These are phyloP conservation scores for Fusarium albosuccineum DNA, from an alignment of 2,329 filamentous ascomycete species.

Conservation along the genomic window DNA sequence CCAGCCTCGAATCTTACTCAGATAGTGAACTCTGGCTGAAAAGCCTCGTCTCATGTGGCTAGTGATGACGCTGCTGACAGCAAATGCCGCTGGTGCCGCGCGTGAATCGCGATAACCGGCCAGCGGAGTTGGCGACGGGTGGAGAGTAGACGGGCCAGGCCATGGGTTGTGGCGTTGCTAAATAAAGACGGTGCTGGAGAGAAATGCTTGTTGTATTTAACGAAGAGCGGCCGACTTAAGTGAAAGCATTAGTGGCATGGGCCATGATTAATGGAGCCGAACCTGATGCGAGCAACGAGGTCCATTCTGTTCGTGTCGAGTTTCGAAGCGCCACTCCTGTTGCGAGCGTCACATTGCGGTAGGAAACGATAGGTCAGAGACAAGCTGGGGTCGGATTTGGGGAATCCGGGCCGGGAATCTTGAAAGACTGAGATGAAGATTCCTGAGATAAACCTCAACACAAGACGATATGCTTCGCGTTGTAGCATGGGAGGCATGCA, in stretches of 20 bases:
- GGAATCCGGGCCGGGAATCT: conserved; percentile 38
- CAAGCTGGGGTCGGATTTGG: conserved; percentile 30
- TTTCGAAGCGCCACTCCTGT: conserved; percentile 1
- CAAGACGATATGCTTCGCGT: conserved; percentile 31
- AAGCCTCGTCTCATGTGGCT: conserved; percentile 9
- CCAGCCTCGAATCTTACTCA: conserved; percentile 2
- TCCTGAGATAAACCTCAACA: conserved; percentile 23
- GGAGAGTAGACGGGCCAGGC: not conserved
- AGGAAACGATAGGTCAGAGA: conserved; percentile 14
- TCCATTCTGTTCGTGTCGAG: conserved; percentile 10
- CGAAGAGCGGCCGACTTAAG: conserved; percentile 2
- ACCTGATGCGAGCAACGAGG: conserved; percentile 4
- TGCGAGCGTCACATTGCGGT: conserved; percentile 2
- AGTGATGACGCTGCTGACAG: not conserved
- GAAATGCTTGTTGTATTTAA: not conserved
- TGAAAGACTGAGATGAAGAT: conserved; percentile 36
- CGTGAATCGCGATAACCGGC: not conserved
- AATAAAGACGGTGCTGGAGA: conserved; percentile 14
- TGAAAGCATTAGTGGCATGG: conserved; percentile 2
- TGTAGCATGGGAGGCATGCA: conserved; percentile 33
- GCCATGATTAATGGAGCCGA: not conserved
- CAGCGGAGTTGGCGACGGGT: not conserved
- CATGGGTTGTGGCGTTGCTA: conserved; percentile 20
- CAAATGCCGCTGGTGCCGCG: conserved; percentile 9
- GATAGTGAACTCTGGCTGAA: not conserved